These are phyloP conservation scores for Leonotis leonurus DNA, from an alignment of 257 asterid species.

Conservation along the genomic window DNA sequence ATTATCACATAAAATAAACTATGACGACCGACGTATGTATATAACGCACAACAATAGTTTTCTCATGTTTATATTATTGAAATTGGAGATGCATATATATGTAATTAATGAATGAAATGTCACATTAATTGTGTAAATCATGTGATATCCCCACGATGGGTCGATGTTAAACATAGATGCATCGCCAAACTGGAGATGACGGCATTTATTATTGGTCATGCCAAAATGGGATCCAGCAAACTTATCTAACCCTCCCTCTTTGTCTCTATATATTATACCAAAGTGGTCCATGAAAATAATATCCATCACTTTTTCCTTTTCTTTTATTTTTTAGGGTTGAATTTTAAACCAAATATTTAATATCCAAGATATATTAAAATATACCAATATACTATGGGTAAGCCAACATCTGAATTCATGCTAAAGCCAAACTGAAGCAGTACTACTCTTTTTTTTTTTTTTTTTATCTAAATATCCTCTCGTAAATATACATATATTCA, in stretches of 20 bases:
- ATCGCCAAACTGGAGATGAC: background rate
- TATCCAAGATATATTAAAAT: no score
- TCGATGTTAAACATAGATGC: background rate
- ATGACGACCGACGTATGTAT: background rate
- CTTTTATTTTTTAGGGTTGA: no score
- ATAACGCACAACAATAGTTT: no score
- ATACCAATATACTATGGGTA: background rate
- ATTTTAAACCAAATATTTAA: no score
- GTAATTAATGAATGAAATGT: background rate
- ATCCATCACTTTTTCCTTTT: no score
- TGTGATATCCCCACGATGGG: background rate
- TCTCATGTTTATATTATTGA: background rate
- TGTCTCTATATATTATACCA: no score
- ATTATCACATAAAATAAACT: background rate
- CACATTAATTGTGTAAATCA: no score
- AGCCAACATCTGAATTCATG: background rate
- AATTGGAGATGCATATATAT: background rate
- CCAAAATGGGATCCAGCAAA: constrained; percentile 10
- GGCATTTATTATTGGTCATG: background rate
- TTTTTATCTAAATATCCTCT: no score
- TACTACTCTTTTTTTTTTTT: background rate
- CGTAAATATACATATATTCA: no score
- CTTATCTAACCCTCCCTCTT: background rate
- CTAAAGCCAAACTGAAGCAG: background rate
- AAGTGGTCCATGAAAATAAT: constrained; percentile 12